Base-by-base conservation (phyloP, 1,284 basidiomycete species). In the Ustilago loliicola region DNA sequence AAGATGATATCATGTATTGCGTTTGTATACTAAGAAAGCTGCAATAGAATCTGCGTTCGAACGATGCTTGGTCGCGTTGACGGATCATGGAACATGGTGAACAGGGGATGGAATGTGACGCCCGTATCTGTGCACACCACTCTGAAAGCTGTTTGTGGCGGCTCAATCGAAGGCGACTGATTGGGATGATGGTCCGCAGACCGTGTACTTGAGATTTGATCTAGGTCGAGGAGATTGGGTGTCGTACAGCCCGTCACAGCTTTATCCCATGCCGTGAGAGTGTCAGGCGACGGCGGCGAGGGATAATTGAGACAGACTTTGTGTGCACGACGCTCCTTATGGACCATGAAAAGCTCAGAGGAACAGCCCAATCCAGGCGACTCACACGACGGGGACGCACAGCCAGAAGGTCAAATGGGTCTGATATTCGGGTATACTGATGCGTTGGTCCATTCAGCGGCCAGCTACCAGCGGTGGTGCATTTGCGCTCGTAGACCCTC, bases 111-210 rank as follows among this genome's bases (percentile, higher is more conserved):
- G 13, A 48, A 64, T 77, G 70, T 77, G 66, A 66, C 75, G 70
- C 75, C 75, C 75, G 75, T 77, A 77, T 77, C 75, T 77, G 75
- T 73, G 75, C 75, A 61, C 51, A 64, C 70, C 75, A 77, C 66
- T 48, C 66, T 72, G 75, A 23, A 50, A 32, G 52, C 75, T 77
- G 64, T 50, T 50, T 38, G 71, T 77, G 66, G 66, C 47, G 45
- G 75, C 75, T 77, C 75, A 73, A 77, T 72, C 71, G 66, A 52
- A 77, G 75, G 75, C 70, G 75, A 11, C 73, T 66, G 4, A 2
- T 21, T 11, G 23, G 55, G 48, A 52, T 48, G 19, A 45, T 23
- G 11, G 61, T 63, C 48, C 47, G 50, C 52, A 42, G 25, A 52
- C 48, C 48, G 45, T 47, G 19, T 32, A 38, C 4, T 29, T 19